Evolutionary conservation across 106 monocot species (phyloP).

Genomic region (Cymbidium sinense): DNA sequence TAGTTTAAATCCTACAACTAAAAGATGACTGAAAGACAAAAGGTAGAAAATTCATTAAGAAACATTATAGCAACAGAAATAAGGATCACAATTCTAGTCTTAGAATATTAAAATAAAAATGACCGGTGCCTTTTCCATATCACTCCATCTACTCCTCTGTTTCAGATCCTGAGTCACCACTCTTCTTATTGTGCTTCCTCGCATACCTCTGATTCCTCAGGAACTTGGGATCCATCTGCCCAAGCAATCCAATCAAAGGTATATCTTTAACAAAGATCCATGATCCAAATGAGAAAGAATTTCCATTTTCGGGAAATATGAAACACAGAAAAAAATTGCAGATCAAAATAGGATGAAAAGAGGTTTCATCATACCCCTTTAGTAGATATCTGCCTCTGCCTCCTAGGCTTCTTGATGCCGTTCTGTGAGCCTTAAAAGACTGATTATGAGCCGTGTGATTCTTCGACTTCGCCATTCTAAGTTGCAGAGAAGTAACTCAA

Average conservation of each 20-base stretch:
- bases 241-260: neutral
- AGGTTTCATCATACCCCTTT: constrained; percentile 26
- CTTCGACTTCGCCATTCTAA: constrained; percentile 60
- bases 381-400: constrained; percentile 45
- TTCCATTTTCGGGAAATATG: neutral
- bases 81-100: neutral
- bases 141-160: constrained; percentile 24
- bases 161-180: constrained; percentile 22
- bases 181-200: constrained; percentile 47
- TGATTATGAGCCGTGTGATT: constrained; percentile 65
- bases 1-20: neutral
- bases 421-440: constrained; percentile 58
- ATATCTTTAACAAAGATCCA: neutral
- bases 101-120: neutral
- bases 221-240: constrained; percentile 57
- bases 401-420: constrained; percentile 54
- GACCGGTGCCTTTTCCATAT: neutral
- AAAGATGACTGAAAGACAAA: neutral
- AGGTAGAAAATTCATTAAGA: neutral
- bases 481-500: neutral
- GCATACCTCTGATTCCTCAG: constrained; percentile 60
- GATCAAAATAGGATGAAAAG: neutral
- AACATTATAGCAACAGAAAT: neutral
- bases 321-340: neutral
- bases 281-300: neutral